Evolutionary conservation across 345 rosid species (phyloP), one percentile per base, ranked within the genome.

Genomic region (Eutrema japonicum): DNA sequence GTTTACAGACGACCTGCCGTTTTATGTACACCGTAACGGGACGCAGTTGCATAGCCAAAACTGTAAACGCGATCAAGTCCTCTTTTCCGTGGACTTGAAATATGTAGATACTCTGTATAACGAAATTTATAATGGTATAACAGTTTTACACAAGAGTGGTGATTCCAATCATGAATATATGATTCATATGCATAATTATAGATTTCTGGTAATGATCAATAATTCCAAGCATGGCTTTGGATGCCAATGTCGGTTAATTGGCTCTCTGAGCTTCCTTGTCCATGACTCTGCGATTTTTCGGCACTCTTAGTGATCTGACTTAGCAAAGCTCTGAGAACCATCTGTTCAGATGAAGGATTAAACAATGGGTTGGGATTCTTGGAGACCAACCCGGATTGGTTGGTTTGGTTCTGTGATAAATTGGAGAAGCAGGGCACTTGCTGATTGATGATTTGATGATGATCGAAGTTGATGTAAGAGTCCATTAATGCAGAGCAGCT

Each of bases 371-470:
- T 33, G 8, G 42, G 46, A 53, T 52, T 35, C 33, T 59, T 75
- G 59, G 43, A 59, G 35, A 70, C 14, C 16, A 66, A 58, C 52
- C 63, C 54, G 9, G 56, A 72, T 48, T 66, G 68, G 73, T 50
- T 74, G 40, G 40, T 50, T 75, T 84, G 86, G 71, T 62, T 72
- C 14, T 72, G 77, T 14, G 89, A 74, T 80, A 81, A 68, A 74
- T 80, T 81, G 93, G 92, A 87, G 93, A 93, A 83, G 96, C 98
- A 89, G 93, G 92, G 78, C 86, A 87, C 96, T 83, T 83, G 87
- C 82, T 85, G 81, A 47, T 64, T 59, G 7, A 37, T 66, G 18
- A 57, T 51, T 58, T 64, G 64, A 26, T 67, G 58, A 65, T 56
- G 66, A 77, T 81, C 83, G 43, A 85, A 85, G 47, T 68, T 78